phyloP scores from a whole-genome alignment of 1,284 basidiomycete genomes.

The Heterobasidion occidentale region DNA sequence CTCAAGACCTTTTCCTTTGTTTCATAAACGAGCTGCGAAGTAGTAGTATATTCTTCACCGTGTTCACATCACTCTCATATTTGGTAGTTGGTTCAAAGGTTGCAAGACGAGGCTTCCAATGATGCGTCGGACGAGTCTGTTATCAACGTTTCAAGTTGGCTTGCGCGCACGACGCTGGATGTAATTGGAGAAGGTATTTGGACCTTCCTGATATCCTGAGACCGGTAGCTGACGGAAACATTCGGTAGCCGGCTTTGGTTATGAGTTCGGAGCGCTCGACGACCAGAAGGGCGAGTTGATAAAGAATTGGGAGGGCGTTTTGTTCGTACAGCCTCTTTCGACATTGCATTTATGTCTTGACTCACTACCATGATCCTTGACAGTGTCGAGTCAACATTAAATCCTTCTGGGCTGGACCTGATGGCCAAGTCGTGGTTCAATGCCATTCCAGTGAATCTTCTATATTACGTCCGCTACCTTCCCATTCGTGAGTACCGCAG shows the following conservation, averaged over 20 bases:
- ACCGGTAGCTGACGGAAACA: too few relatives aligned
- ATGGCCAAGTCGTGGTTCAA: conserved; percentile 1
- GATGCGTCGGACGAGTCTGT: not conserved
- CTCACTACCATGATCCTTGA: too few relatives aligned
- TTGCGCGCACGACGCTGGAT: conserved; percentile 15
- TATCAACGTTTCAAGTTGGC: conserved; percentile 12
- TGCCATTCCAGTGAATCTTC: not conserved
- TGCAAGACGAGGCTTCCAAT: conserved; percentile 7
- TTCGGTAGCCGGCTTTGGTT: conserved; percentile 15
- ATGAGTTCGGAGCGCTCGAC: conserved; percentile 15
- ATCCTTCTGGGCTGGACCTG: not conserved
- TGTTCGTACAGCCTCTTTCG: conserved; percentile 6
- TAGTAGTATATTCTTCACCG: not conserved
- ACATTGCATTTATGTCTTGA: not conserved
- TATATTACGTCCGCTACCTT: not conserved
- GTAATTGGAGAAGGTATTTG: conserved; percentile 12
- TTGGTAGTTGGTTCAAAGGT: conserved; percentile 11
- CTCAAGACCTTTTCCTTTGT: conserved; percentile 16
- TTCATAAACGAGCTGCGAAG: conserved; percentile 9
- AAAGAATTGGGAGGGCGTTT: conserved; percentile 11
- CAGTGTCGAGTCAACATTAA: not conserved
- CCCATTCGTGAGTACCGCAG: not conserved
- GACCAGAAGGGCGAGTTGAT: conserved; percentile 7
- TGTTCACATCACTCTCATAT: not conserved
- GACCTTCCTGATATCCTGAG: too few relatives aligned